Evolutionary conservation across 2,329 filamentous ascomycete species (phyloP).

Genomic region (Hypoxylon sp.): DNA sequence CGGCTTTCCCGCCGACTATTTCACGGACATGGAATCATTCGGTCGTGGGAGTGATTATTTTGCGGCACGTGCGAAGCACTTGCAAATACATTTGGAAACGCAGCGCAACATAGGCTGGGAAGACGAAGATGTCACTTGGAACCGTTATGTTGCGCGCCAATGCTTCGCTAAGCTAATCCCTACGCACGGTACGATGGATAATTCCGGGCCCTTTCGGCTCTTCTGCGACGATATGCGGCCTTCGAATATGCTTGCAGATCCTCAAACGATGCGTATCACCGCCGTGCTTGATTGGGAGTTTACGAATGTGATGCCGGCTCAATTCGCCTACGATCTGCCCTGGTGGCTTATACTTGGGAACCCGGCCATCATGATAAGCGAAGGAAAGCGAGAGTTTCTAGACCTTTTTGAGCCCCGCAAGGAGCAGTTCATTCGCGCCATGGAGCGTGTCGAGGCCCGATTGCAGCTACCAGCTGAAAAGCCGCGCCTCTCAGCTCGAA

Average conservation of each 20-base stretch:
- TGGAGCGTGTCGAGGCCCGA: not conserved
- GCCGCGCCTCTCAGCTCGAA: not conserved
- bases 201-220: not conserved
- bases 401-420: not conserved
- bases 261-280: not conserved
- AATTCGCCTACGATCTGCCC: not conserved
- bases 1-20: not conserved
- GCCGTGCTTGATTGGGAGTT: not conserved
- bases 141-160: not conserved
- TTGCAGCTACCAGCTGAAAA: not conserved
- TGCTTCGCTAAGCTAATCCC: not conserved
- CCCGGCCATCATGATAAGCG: not conserved
- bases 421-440: not conserved
- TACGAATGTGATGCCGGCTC: not conserved
- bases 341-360: not conserved
- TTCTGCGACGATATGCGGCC: not conserved
- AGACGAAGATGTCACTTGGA: not conserved
- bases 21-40: not conserved
- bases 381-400: not conserved
- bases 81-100: not conserved
- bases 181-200: not conserved
- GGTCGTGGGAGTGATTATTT: not conserved
- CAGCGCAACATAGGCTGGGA: not conserved
- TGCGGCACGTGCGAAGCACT: not conserved
- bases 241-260: not conserved